phyloP scores from a whole-genome alignment of 2,329 filamentous ascomycete species.

The Colletotrichum plurivorum region DNA sequence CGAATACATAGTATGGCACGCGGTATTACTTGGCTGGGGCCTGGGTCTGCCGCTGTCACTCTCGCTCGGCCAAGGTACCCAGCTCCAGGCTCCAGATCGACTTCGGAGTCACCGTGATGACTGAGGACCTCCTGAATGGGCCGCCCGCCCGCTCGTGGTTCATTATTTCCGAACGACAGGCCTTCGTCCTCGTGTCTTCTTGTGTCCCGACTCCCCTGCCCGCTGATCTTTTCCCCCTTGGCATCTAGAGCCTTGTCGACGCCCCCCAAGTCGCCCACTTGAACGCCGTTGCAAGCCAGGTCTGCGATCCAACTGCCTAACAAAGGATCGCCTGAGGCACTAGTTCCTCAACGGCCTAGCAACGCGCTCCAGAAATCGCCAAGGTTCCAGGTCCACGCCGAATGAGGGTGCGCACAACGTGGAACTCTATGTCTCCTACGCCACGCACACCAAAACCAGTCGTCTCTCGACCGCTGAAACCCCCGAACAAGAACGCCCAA shows the following conservation, averaged over 20 bases:
- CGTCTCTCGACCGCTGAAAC: neutral
- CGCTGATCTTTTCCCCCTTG: constrained; percentile 39
- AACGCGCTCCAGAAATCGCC: constrained; percentile 10
- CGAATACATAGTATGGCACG: too few relatives aligned
- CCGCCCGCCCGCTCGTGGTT: constrained; percentile 22
- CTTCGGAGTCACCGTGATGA: constrained; percentile 41
- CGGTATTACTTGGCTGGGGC: too few relatives aligned
- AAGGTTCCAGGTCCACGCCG: constrained; percentile 20
- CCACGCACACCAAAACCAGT: neutral
- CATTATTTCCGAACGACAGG: constrained; percentile 34
- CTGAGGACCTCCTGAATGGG: constrained; percentile 34
- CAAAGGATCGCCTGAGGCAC: constrained; percentile 29
- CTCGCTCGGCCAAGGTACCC: constrained; percentile 22
- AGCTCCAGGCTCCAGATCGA: constrained; percentile 5
- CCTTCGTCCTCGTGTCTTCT: neutral
- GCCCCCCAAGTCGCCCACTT: constrained; percentile 21
- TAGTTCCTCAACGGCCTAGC: constrained; percentile 17
- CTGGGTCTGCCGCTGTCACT: neutral
- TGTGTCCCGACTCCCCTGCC: neutral
- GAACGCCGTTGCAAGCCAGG: constrained; percentile 24
- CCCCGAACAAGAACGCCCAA: neutral
- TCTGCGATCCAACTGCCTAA: constrained; percentile 26
- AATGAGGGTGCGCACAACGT: constrained; percentile 17
- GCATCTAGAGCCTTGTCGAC: constrained; percentile 21
- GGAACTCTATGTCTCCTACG: constrained; percentile 4